Evolutionary conservation across 306 rosid genomes (phyloP).

Genomic region (Notholithocarpus densiflorus): DNA sequence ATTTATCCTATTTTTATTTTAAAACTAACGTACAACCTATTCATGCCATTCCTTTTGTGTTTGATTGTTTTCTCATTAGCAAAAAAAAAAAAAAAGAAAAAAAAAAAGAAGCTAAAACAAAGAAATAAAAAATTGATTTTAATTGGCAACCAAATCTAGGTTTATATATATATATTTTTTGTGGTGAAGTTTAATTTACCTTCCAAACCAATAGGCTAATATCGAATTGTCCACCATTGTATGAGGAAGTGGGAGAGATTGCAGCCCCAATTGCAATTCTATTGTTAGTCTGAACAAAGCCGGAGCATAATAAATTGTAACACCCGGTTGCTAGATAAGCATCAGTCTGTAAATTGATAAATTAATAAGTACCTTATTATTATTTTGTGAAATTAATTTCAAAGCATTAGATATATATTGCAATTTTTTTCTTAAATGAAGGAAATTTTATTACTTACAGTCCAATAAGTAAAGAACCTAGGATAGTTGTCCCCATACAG

Average conservation of each 20-base stretch:
- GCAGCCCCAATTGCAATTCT: conserved; percentile 94
- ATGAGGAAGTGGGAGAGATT: conserved; percentile 81
- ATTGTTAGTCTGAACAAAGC: conserved; percentile 87
- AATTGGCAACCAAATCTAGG: too few species aligned
- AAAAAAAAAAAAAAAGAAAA: too few species aligned
- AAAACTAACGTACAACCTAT: background rate
- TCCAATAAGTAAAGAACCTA: conserved; percentile 96
- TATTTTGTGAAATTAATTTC: background rate
- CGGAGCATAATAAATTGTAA: conserved; percentile 83
- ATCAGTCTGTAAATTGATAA: conserved; percentile 57
- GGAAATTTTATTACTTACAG: conserved; percentile 49
- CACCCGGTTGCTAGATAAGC: conserved; percentile 97
- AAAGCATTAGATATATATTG: too few species aligned
- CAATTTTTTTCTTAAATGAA: conserved; percentile 19
- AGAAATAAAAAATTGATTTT: too few species aligned
- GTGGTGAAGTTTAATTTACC: conserved; percentile 38
- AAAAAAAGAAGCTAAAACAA: too few species aligned
- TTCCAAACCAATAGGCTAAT: conserved; percentile 89
- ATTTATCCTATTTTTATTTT: too few species aligned
- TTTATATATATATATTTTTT: background rate
- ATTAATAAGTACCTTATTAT: background rate
- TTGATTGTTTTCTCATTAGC: background rate
- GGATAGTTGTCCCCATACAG: conserved; percentile 90
- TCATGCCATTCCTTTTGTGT: background rate
- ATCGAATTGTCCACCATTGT: conserved; percentile 76